Evolutionary conservation across 1,284 basidiomycete genomes (phyloP), one percentile per base, ranked within the genome.

Genomic region (Inonotus obliquus): DNA sequence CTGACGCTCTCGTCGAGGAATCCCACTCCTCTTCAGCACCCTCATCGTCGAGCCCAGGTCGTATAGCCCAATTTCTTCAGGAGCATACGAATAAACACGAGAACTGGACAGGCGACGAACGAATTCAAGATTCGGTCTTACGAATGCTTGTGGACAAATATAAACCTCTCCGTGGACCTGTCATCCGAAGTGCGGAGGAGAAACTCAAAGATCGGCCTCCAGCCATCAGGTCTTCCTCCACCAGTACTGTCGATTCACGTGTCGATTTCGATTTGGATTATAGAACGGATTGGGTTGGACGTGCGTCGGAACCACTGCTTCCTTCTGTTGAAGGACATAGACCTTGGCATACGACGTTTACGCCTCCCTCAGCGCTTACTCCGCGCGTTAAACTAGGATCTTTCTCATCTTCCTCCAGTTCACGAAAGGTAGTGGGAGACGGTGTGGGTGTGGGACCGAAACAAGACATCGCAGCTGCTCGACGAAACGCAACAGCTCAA

Each of bases 81-180:
- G 73, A 81, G 65, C 41, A 44, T 6, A 17, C 17, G 4, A 1
- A 44, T 14, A 17, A 44, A 7, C 41, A 41, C n/a, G 75, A 81
- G 67, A 85, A 87, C 68, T 93, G 90, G 92, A 83, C 81, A 1
- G 91, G 90, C 1, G 89, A 93, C 14, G 91, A 93, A 72, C 77
- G 79, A 1, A 77, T 84, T 2, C 76, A 84, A 61, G 89, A 92
- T 74, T 81, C 87, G 0, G 89, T 93, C 0, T 77, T 94, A 21
- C 82, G 91, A 25, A 94, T 94, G 92, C 81, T 94, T 3, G 80
- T 92, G 45, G 91, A 94, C 76, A 91, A 91, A 68, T 86, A 93
- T 76, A 92, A 90, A 73, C 90, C 91, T 4, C 74, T 91, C 32
- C 81, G 89, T 13, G 82, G 77, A 11, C 85, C 84, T 6, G 69